Base-by-base conservation (phyloP, 2,329 filamentous ascomycete species). In the Cordyceps cicadae region DNA sequence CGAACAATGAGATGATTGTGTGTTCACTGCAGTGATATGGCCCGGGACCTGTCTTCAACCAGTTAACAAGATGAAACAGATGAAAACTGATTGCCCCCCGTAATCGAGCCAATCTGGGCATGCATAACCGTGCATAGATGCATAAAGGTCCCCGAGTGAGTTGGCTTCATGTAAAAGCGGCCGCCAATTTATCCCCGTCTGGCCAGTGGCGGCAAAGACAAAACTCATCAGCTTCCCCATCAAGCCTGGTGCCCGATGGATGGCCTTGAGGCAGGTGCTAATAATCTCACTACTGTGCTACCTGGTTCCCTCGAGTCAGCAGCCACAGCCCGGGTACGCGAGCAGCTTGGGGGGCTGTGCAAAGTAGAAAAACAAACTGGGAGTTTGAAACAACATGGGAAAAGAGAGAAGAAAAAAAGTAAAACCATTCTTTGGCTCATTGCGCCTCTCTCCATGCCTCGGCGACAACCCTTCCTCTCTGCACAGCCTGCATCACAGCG, bases 161-260 rank as follows among this genome's bases (percentile, higher is more conserved):
- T 15, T 6, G 5, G 15, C 24, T 8, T 12, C 24, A 26, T 5
- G 17, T 45, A 54, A 56, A 56, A 56, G 54, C 54, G 54, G 54
- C 54, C 29, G 48, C 19, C 29, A 4, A 11, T 9, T 26, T 8
- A 14, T 43, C 37, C 48, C 54, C 14, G 11, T 24, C 24, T 24
- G 24, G 24, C 55, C 55, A 50, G 46, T 58, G 46, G 34, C 14
- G 51, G 46, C 55, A 58, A 24, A 58, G 55, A 34, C 46, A 58
- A 58, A 58, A 43, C 54, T 56, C 54, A 51, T 58, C 55, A 58
- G 11, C 55, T 58, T 50, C 55, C 55, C 45, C 46, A 41, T 58
- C 37, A 12, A 58, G 55, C 14, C 37, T 58, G 55, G 55, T 34
- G 55, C 45, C 8, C 54, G 6, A 15, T 11, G 19, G n/a, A 21